phyloP scores from a whole-genome alignment of 169 alveolate genomes.

The Cryptosporidium parvum region DNA sequence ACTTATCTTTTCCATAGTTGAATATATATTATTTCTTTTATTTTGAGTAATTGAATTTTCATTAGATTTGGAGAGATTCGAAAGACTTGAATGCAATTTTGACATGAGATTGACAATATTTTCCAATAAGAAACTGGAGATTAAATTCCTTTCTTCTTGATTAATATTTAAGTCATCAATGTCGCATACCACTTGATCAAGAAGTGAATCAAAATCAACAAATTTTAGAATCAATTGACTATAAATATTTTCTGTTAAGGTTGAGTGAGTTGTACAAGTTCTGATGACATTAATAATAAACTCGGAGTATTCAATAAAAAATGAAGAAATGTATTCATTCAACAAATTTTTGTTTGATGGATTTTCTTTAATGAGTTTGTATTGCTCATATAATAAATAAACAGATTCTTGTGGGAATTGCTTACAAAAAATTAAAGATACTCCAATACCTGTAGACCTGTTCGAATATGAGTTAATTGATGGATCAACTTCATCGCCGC shows the following conservation, averaged over 20 bases:
- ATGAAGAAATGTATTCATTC: background rate
- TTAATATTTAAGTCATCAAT: constrained; percentile 24
- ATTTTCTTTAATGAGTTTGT: background rate
- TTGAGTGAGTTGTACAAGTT: constrained; percentile 5
- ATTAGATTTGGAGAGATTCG: constrained; percentile 4
- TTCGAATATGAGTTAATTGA: background rate
- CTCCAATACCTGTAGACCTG: constrained; percentile 46
- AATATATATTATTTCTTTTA: constrained; percentile 37
- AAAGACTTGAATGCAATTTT: background rate
- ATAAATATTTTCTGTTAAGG: constrained; percentile 22
- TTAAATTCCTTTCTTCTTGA: constrained; percentile 10
- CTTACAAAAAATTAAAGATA: constrained; percentile 59
- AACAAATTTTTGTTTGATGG: background rate
- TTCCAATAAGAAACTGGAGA: background rate
- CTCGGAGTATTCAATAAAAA: constrained; percentile 21
- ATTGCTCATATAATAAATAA: constrained; percentile 45
- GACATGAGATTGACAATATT: constrained; percentile 18
- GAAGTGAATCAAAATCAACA: constrained; percentile 19
- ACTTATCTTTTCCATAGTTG: constrained; percentile 34
- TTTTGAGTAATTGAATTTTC: background rate
- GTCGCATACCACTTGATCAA: constrained; percentile 16
- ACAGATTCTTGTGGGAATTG: constrained; percentile 66
- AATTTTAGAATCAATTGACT: constrained; percentile 38
- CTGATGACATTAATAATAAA: constrained; percentile 11
- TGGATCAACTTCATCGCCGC: background rate